phyloP scores from a whole-genome alignment of 306 rosid genomes.

The Crotalaria pallida region DNA sequence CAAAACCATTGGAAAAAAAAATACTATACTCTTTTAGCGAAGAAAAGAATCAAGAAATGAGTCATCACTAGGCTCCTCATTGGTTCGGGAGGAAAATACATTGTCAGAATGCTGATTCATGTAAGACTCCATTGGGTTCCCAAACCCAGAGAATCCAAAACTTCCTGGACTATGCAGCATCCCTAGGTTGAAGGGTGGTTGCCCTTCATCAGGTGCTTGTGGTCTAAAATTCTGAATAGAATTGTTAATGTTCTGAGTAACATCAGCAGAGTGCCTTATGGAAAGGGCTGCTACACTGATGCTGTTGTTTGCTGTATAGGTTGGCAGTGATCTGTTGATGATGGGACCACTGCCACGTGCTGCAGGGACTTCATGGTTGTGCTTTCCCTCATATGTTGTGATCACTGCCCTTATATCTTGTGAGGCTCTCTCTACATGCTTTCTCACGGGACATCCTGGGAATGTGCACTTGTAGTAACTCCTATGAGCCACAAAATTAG shows the following conservation, averaged over 20 bases:
- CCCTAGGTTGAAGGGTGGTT: conserved; percentile 39
- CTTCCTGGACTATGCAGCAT: conserved; percentile 47
- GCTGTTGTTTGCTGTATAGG: conserved; percentile 14
- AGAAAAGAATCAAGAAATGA: conserved; percentile 62
- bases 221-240: conserved; percentile 32
- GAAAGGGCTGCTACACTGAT: conserved; percentile 22
- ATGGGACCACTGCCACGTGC: conserved; percentile 77
- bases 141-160: conserved; percentile 45
- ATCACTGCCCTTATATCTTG: conserved; percentile 82
- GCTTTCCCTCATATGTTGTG: conserved; percentile 96
- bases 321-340: conserved; percentile 43
- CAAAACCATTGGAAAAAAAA: neutral
- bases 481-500: conserved; percentile 37
- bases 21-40: conserved; percentile 32
- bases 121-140: conserved; percentile 42
- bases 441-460: conserved; percentile 87
- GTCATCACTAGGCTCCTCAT: conserved; percentile 83
- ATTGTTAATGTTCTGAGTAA: conserved; percentile 23
- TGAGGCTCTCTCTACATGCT: conserved; percentile 93
- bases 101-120: conserved; percentile 48
- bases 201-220: conserved; percentile 31
- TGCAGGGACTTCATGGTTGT: conserved; percentile 90
- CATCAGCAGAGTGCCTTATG: conserved; percentile 33
- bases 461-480: conserved; percentile 96
- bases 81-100: conserved; percentile 42